phyloP scores from a whole-genome alignment of 2,329 filamentous ascomycete species.

The Pseudomassariella vexata region DNA sequence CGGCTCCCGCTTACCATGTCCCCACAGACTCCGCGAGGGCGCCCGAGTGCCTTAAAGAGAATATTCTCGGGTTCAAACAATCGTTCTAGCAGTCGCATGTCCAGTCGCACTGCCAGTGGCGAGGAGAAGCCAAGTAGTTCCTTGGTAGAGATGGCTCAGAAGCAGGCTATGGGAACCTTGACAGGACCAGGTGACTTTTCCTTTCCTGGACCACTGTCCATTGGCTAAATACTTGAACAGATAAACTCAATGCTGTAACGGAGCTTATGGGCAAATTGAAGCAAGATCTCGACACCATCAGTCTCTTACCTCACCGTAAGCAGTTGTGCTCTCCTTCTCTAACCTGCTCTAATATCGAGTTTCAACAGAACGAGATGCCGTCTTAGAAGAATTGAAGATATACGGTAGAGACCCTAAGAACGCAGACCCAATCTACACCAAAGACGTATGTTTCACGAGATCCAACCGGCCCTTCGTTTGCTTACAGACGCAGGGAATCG shows the following conservation, averaged over 20 bases:
- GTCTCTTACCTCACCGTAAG: constrained; percentile 40
- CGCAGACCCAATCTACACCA: constrained; percentile 80
- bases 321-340: constrained; percentile 1
- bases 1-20: constrained; percentile 1
- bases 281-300: constrained; percentile 8
- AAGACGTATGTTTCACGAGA: constrained; percentile 46
- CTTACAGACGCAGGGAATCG: constrained; percentile 57
- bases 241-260: constrained; percentile 9
- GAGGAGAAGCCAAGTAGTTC: background rate
- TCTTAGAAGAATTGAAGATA: constrained; percentile 68
- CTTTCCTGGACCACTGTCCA: background rate
- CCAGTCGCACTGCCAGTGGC: background rate
- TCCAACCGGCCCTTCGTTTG: constrained; percentile 3
- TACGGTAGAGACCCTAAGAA: constrained; percentile 66
- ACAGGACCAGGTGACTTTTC: constrained; percentile 8
- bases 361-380: constrained; percentile 52
- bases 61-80: background rate
- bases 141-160: constrained; percentile 5
- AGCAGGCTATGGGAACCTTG: constrained; percentile 7
- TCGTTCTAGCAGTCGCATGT: background rate
- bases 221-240: constrained; percentile 5
- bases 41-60: constrained; percentile 1
- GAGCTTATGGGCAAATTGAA: constrained; percentile 9
- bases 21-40: background rate
- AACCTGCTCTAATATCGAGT: constrained; percentile 11